phyloP scores from a whole-genome alignment of 805 yeast genomes.

The Candida arabinofermentans region DNA sequence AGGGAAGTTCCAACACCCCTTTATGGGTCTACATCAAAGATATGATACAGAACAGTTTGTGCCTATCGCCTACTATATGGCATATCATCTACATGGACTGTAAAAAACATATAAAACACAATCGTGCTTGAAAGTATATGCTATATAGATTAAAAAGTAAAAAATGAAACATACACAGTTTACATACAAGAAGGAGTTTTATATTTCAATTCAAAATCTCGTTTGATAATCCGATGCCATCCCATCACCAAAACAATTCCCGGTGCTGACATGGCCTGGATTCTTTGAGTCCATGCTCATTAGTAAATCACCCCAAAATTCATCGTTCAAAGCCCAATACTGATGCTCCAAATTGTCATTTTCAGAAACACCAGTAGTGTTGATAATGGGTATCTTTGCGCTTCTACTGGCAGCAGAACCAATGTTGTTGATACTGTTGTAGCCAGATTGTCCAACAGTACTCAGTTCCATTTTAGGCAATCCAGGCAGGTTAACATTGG shows the following conservation, averaged over 20 bases:
- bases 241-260: slow-evolving; percentile 9
- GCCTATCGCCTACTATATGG: too few species aligned
- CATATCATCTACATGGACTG: background rate
- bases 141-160: too few species aligned
- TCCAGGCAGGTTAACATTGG: background rate
- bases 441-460: background rate
- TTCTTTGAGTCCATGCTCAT: slow-evolving; percentile 21
- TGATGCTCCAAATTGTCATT: slow-evolving; percentile 41
- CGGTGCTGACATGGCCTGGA: slow-evolving; percentile 11
- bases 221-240: too few species aligned
- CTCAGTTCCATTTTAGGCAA: background rate
- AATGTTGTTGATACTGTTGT: background rate
- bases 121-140: background rate
- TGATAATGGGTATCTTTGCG: too few species aligned
- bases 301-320: slow-evolving; percentile 63
- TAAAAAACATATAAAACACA: background rate
- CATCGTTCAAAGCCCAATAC: slow-evolving; percentile 57
- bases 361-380: background rate
- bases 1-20: too few species aligned
- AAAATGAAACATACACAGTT: too few species aligned
- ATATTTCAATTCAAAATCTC: too few species aligned
- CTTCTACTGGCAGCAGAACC: background rate
- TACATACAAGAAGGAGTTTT: too few species aligned
- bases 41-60: too few species aligned
- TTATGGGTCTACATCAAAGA: too few species aligned